These are phyloP conservation scores for Mycosarcoma mackinlayi DNA, from an alignment of 1,284 basidiomycete genomes.

Conservation along the genomic window DNA sequence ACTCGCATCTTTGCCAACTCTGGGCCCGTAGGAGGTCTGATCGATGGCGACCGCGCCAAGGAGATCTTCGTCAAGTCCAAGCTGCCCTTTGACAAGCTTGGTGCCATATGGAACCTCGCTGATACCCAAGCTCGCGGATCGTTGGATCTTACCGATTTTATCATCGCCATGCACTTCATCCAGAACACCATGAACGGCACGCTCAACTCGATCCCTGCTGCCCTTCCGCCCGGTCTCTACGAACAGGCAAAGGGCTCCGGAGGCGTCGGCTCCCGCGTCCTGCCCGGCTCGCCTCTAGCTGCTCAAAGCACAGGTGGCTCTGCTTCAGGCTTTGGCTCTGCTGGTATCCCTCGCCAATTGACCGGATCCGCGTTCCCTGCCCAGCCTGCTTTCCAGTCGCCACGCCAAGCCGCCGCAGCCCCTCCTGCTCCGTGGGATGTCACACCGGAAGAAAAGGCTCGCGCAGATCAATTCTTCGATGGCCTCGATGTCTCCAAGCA, in stretches of 20 bases:
- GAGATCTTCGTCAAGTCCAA: constrained; percentile 94
- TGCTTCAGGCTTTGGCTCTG: constrained; percentile 36
- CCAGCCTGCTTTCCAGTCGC: constrained; percentile 73
- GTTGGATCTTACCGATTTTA: constrained; percentile 91
- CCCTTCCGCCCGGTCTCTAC: constrained; percentile 88
- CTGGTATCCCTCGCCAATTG: constrained; percentile 45
- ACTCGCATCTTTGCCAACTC: constrained; percentile 67
- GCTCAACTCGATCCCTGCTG: constrained; percentile 78
- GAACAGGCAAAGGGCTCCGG: constrained; percentile 74
- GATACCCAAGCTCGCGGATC: constrained; percentile 92
- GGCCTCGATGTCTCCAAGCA: constrained; percentile 80
- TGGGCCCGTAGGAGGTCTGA: constrained; percentile 60
- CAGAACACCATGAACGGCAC: constrained; percentile 85
- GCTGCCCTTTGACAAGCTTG: constrained; percentile 86
- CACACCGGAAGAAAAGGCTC: constrained; percentile 81
- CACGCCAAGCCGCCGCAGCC: constrained; percentile 57
- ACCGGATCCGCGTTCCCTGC: constrained; percentile 42
- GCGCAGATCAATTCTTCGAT: constrained; percentile 84
- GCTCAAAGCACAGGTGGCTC: constrained; percentile 58
- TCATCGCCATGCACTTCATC: constrained; percentile 92
- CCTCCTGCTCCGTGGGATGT: constrained; percentile 79
- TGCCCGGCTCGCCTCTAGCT: constrained; percentile 42
- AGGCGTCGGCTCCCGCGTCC: constrained; percentile 36
- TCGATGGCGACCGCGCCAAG: constrained; percentile 84
- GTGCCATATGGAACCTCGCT: constrained; percentile 94